Conservation (phyloP, 2,329 filamentous ascomycete species). For the Thielaviopsis punctulata region DNA sequence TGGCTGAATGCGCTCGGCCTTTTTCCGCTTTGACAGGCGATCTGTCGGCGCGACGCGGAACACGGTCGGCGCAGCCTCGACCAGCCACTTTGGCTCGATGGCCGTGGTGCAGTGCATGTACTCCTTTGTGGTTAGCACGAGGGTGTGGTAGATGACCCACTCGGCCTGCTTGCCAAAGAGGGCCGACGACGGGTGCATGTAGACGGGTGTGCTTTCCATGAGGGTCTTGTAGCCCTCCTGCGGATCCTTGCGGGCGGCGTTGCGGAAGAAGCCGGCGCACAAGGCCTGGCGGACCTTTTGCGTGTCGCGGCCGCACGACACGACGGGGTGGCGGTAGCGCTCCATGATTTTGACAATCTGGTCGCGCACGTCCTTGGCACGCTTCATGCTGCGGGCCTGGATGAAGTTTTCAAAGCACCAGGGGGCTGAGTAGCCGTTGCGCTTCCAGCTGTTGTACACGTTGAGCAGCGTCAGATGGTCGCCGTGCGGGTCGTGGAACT, state of each 20-base stretch:
- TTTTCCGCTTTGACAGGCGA: conserved; percentile 73
- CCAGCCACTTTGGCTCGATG: conserved; percentile 88
- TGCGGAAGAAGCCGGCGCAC: conserved; percentile 90
- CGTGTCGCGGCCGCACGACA: conserved; percentile 77
- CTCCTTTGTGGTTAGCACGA: conserved; percentile 89
- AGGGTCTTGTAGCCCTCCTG: conserved; percentile 96
- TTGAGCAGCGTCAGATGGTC: conserved; percentile 92
- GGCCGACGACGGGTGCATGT: conserved; percentile 79
- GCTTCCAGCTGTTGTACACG: conserved; percentile 95
- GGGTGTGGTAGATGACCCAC: conserved; percentile 83
- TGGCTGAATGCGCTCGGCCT: conserved; percentile 86
- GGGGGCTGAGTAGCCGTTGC: conserved; percentile 59
- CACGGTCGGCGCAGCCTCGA: conserved; percentile 94
- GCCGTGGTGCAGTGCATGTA: conserved; percentile 92
- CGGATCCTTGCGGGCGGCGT: conserved; percentile 84
- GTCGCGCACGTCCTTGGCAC: conserved; percentile 80
- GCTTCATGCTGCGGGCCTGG: conserved; percentile 72
- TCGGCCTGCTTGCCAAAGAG: conserved; percentile 92
- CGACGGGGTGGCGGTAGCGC: conserved; percentile 65
- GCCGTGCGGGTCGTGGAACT: conserved; percentile 88
- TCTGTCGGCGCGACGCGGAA: conserved; percentile 93
- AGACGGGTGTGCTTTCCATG: conserved; percentile 86
- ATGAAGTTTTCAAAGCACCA: conserved; percentile 99
- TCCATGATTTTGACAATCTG: conserved; percentile 91
- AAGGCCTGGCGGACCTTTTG: conserved; percentile 75